Percentiles rank a stretch among this genome's conserved stretches.
phyloP scores from a whole-genome alignment of 2,329 filamentous ascomycete genomes.

The Coniochaeta sp. region DNA sequence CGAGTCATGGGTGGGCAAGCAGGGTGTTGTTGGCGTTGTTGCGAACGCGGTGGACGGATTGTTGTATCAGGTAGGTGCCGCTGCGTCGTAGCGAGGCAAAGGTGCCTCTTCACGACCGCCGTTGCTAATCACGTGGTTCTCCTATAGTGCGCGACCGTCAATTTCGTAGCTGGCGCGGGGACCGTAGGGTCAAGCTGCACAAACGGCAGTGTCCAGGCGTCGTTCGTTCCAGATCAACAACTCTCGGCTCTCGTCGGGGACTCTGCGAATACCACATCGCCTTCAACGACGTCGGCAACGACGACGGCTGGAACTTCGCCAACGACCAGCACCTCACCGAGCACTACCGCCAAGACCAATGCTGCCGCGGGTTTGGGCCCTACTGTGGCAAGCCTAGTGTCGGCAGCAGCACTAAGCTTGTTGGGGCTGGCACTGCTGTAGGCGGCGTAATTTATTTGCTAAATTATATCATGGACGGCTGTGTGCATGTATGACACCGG shows the following conservation, averaged over 20 bases:
- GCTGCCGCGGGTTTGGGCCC: not conserved
- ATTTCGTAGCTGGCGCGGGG: slow-evolving; percentile 39
- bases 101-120: not conserved
- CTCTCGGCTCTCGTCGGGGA: slow-evolving; percentile 22
- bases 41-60: slow-evolving; percentile 46
- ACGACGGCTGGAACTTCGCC: not conserved
- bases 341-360: not conserved
- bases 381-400: not conserved
- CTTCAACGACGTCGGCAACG: slow-evolving; percentile 4
- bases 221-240: slow-evolving; percentile 19
- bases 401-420: not conserved
- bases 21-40: slow-evolving; percentile 46
- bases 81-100: not conserved
- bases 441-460: not conserved
- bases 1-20: slow-evolving; percentile 41
- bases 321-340: not conserved
- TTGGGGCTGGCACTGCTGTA: not conserved
- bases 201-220: slow-evolving; percentile 25
- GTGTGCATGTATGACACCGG: too few species aligned
- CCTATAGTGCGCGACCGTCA: slow-evolving; percentile 44
- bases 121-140: not conserved
- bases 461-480: too few species aligned
- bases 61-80: slow-evolving; percentile 42
- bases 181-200: slow-evolving; percentile 21
- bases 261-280: slow-evolving; percentile 4